These are phyloP conservation scores for Clathrospora elynae DNA, from an alignment of 2,329 filamentous ascomycete species.

Conservation along the genomic window DNA sequence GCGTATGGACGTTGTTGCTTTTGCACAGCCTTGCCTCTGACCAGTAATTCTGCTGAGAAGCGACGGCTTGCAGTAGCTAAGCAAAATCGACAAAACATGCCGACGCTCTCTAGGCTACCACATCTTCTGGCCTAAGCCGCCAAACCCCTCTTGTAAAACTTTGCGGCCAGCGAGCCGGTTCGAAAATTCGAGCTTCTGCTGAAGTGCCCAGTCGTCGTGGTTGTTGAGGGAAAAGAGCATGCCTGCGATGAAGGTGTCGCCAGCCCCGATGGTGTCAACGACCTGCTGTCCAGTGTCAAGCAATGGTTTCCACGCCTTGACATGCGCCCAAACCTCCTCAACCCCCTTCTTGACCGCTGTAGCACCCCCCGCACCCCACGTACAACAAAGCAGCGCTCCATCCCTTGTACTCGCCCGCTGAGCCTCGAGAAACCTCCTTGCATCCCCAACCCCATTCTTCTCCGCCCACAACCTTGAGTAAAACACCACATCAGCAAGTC, in stretches of 20 bases:
- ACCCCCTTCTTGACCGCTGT: slow-evolving; percentile 49
- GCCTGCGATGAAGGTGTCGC: slow-evolving; percentile 76
- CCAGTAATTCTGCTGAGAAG: no score
- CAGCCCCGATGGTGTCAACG: slow-evolving; percentile 70
- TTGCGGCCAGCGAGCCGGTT: slow-evolving; percentile 71
- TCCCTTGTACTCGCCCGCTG: slow-evolving; percentile 27
- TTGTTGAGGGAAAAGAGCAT: slow-evolving; percentile 67
- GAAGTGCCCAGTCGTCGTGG: slow-evolving; percentile 57
- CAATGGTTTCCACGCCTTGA: slow-evolving; percentile 15
- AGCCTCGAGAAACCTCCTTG: slow-evolving; percentile 42
- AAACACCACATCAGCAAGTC: slow-evolving; percentile 71
- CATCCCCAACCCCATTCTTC: slow-evolving; percentile 24
- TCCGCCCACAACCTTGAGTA: slow-evolving; percentile 74
- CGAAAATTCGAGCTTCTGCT: slow-evolving; percentile 62
- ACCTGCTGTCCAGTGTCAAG: slow-evolving; percentile 1
- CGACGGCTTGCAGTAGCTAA: no score
- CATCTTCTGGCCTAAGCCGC: slow-evolving; percentile 18
- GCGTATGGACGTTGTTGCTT: no score
- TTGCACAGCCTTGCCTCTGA: no score
- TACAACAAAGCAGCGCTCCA: slow-evolving; percentile 60
- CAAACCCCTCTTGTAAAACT: slow-evolving; percentile 69
- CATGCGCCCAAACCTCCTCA: slow-evolving; percentile 4
- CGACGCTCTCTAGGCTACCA: no score
- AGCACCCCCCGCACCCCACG: slow-evolving; percentile 64
- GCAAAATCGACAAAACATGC: no score